Conservation (phyloP, 2,329 filamentous ascomycete genomes). For the Mollisia scopiformis region DNA sequence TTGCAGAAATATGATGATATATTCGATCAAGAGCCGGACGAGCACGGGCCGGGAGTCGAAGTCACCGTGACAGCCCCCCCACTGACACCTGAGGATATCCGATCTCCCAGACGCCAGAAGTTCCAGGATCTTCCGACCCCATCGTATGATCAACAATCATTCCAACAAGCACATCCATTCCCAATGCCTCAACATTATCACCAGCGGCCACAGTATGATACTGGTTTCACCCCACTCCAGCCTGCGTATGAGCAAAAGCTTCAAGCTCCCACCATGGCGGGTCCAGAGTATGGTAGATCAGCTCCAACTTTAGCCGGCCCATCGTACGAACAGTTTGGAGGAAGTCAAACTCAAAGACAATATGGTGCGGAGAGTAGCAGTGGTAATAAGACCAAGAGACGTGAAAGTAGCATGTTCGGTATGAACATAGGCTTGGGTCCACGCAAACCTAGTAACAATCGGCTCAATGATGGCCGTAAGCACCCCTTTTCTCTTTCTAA, state of each 20-base stretch:
- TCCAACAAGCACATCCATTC: conserved; percentile 45
- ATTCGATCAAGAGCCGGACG: conserved; percentile 73
- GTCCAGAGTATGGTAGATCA: conserved; percentile 35
- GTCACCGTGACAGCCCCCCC: conserved; percentile 43
- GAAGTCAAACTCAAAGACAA: conserved; percentile 37
- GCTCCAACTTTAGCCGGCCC: conserved; percentile 32
- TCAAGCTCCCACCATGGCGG: conserved; percentile 32
- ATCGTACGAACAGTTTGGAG: conserved; percentile 43
- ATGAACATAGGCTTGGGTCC: conserved; percentile 48
- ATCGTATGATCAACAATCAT: conserved; percentile 60
- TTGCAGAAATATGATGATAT: conserved; percentile 88
- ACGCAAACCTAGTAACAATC: conserved; percentile 33
- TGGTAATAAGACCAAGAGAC: conserved; percentile 49
- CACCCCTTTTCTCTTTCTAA: neutral
- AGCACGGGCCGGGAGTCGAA: conserved; percentile 58
- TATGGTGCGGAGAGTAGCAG: conserved; percentile 32
- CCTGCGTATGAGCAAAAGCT: conserved; percentile 46
- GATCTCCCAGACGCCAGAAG: conserved; percentile 66
- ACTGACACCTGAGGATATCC: conserved; percentile 58
- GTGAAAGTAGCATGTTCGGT: conserved; percentile 63
- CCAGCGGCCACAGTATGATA: conserved; percentile 44
- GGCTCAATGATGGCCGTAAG: conserved; percentile 35
- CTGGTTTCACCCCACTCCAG: conserved; percentile 54
- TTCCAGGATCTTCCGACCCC: conserved; percentile 69
- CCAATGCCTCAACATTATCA: conserved; percentile 31